Evolutionary conservation across 169 alveolate genomes (phyloP), one percentile per base, ranked within the genome.

Genomic region (Toxoplasma gondii): DNA sequence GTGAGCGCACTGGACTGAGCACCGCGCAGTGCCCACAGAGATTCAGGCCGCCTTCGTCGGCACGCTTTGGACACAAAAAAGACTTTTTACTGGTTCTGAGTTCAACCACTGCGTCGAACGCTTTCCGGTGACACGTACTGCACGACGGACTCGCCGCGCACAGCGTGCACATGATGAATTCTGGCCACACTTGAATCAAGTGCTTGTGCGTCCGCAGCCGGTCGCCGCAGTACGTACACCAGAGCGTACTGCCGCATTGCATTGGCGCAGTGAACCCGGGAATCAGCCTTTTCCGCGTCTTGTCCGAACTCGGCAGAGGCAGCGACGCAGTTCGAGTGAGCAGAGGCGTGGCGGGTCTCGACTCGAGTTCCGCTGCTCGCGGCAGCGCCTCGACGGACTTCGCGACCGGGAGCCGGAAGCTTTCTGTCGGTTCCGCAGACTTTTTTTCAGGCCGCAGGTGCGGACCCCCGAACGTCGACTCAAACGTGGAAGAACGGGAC

Each of bases 11-110:
- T 2, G 90, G 90, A 12, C 36, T 5, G 10, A 82, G 64, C 64
- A 82, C 4, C 17, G 90, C 90, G 90, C 90, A 82, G 90, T 82
- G 90, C 69, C 90, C 90, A 67, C 90, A 82, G 41, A 82, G 64
- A 12, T 31, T 2, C 41, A 82, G 64, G 36, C 90, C 90, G 38
- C 67, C 90, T 22, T 22, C 69, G 39, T 82, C 90, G 67, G 31
- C 29, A 17, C 19, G 12, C 27, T 9, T 38, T 2, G 53, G 67
- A 22, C 53, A 82, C 34, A 38, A 31, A 10, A 39, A 29, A 5
- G 44, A 29, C 64, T 78, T 78, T 45, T 7, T n/a, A 0, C 41
- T 24, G 31, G 38, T 17, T 12, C 19, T 17, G 39, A 82, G 53
- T 10, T 22, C 69, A 7, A 82, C 67, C 36, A 41, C 12, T 7